Base-by-base conservation (phyloP, 2,329 filamentous ascomycete genomes). In the Aspergillus sp. region DNA sequence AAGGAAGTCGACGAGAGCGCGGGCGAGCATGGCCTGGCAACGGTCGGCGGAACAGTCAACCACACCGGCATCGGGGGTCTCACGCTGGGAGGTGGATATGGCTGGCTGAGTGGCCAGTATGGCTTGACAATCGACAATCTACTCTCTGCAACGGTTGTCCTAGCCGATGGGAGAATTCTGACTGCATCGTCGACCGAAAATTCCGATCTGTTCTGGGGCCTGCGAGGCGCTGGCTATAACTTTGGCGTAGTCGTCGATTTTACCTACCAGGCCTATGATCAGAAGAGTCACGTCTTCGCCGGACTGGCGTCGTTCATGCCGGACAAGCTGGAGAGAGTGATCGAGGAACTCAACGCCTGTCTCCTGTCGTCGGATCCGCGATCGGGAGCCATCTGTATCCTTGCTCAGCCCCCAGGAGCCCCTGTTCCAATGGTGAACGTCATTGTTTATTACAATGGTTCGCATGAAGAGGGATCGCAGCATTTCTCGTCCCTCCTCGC, bases 41-140 rank as follows among this genome's bases (percentile, higher is more conserved):
- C 73, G 1, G 71, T 78, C 0, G 75, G 74, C 6, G 76, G 76
- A 2, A 77, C 75, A 0, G 72, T 79, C 7, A 72, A 72, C 26
- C 71, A 78, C 41, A 79, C 74, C 1, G 75, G 76, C 4, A 69
- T 80, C 4, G 75, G 72, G 2, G 76, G 72, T 0, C 56, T 79
- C 10, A 67, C 69, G 0, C 50, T 78, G 1, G 72, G 72, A 1
- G 75, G 74, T 15, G 75, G 75, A 1, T 75, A 73, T 44, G 74
- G 76, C 1, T 68, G 69, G 52, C 55, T 80, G 11, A 68, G 63
- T 15, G 69, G 71, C 1, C 56, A 60, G 19, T 58, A 74, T 32
- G 78, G 78, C 0, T 58, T 79, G 5, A 62, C 62, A 0, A 68
- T 73, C 30, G 71, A 73, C 50, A 64, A 67, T 37, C 55, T 74